phyloP scores from a whole-genome alignment of 2,329 filamentous ascomycete species.

The Beauveria australis region DNA sequence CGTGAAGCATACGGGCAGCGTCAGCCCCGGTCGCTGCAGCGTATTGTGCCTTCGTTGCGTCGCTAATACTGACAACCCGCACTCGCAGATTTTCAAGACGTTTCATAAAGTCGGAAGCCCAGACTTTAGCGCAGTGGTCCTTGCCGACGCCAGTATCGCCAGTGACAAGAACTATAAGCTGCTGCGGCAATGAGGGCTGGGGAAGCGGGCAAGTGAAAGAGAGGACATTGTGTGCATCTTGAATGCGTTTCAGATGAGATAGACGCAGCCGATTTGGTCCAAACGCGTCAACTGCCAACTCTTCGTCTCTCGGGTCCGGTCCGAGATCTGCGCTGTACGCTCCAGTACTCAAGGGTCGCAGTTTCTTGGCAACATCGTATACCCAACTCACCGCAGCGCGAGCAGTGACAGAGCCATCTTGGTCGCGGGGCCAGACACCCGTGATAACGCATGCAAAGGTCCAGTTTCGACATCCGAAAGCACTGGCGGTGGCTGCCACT shows the following conservation, averaged over 20 bases:
- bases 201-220: conserved; percentile 47
- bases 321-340: conserved; percentile 55
- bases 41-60: conserved; percentile 49
- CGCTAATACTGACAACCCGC: conserved; percentile 39
- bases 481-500: conserved; percentile 35
- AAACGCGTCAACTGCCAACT: conserved; percentile 46
- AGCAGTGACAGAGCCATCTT: conserved; percentile 37
- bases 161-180: conserved; percentile 49
- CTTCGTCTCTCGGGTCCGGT: conserved; percentile 48
- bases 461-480: conserved; percentile 58
- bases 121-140: conserved; percentile 49
- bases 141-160: conserved; percentile 49
- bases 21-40: conserved; percentile 40
- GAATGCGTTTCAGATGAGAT: conserved; percentile 37
- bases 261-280: conserved; percentile 44
- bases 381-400: conserved; percentile 43
- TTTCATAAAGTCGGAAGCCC: conserved; percentile 34
- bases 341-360: conserved; percentile 44
- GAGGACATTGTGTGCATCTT: conserved; percentile 44
- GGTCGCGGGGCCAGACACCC: conserved; percentile 49
- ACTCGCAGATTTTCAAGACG: conserved; percentile 14
- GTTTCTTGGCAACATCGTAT: conserved; percentile 36
- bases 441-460: conserved; percentile 57
- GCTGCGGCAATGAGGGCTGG: conserved; percentile 20
- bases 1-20: conserved; percentile 35